Base-by-base conservation (phyloP, 345 rosid species). In the Bruguiera parviflora region DNA sequence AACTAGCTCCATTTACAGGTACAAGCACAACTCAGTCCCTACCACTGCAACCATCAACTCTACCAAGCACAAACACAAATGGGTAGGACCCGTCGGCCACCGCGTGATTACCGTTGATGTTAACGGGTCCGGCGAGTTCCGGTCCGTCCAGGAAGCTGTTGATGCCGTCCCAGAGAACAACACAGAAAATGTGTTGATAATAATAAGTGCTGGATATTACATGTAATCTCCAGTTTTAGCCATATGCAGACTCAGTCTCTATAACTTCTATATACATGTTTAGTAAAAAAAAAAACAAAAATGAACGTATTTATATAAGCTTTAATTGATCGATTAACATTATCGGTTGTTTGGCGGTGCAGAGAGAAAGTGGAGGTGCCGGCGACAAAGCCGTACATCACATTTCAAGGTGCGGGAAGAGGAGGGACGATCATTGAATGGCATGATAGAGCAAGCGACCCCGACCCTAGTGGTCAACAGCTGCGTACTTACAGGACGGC, bases 291-390 rank as follows among this genome's bases (percentile, higher is more conserved):
- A 39, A 39, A 8, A 37, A n/a, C n/a, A 37, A 37, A 39, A 39
- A 39, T 10, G 8, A 35, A 35, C 6, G 28, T 27, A 33, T 33
- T 11, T 0, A 11, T 1, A 3, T 3, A 43, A 43, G 16, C 18
- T 5, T 43, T 43, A 43, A 43, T 43, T 3, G 19, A 43, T 22
- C 28, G 10, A 1, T 46, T 9, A 29, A 57, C 49, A 2, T 6
- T 8, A n/a, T 27, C 24, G 58, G 31, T 32, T 27, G 51, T 31
- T 31, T 51, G 71, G 63, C 27, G 64, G 62, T 63, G 74, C 80
- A 94, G 95, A 68, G 97, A 94, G 85, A 94, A 94, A 80, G 97
- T 94, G 83, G 83, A 81, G 78, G 96, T 94, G 81, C 96, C 95
- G 53, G 85, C 65, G 67, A 78, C 85, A 15, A 94, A 94, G 80